Base-by-base conservation (phyloP, 1,284 basidiomycete species). In the Pseudozyma tsukubaensis region DNA sequence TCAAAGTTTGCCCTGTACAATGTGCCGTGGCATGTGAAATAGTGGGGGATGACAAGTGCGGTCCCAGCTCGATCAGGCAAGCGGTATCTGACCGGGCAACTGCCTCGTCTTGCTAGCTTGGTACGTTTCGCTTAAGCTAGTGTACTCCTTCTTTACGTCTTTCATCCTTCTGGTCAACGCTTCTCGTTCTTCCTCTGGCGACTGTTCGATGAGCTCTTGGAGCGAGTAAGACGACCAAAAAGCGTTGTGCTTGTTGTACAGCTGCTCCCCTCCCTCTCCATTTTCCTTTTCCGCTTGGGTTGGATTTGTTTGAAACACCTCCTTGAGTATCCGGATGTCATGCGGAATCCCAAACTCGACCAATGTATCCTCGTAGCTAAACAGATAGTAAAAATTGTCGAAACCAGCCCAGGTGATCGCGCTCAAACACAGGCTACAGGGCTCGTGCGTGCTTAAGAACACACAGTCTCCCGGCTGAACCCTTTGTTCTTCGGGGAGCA, bases 341-440 rank as follows among this genome's bases (percentile, higher is more conserved):
- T 70, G 67, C 0, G 67, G 67, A 42, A 64, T 64, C 18, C 1
- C 43, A 36, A 69, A 69, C 1, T 8, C 11, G 3, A 56, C 19
- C 24, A 24, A 39, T 2, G 66, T 69, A 18, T 69, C 66, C 11
- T 39, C 2, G 43, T 69, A 69, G 1, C 56, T 69, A 14, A 69
- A 69, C 1, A 69, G 11, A 32, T 56, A 69, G 52, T 62, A 69
- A 18, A 69, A 69, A 16, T 69, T 63, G 10, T 69, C 66, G n/a
- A 69, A 69, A 0, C 66, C 60, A 9, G 8, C 5, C 66, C 66
- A 69, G 1, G 66, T 69, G 43, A 69, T 69, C 1, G 54, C 66
- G n/a, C 59, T 62, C 3, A 69, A 21, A 8, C 66, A 69, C 1
- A 69, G 19, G 10, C 51, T 55, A 12, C 66, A 69, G 16, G 66